These are phyloP conservation scores for Catenaria anguillulae DNA, from an alignment of 371 early-diverging fungal species.

Conservation along the genomic window DNA sequence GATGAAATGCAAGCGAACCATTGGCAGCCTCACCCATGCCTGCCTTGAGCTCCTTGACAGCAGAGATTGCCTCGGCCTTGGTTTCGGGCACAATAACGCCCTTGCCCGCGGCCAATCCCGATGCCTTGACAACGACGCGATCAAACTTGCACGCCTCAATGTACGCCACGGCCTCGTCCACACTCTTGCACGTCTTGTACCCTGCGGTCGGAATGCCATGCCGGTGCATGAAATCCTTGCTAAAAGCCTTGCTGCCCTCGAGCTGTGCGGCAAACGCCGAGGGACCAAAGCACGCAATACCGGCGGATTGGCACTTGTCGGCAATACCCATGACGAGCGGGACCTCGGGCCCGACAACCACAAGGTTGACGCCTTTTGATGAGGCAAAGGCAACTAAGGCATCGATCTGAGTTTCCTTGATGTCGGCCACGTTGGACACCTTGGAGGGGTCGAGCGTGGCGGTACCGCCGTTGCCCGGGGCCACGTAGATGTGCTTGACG, in stretches of 20 bases:
- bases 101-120: slow-evolving; percentile 94
- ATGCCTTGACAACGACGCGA: slow-evolving; percentile 72
- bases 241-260: slow-evolving; percentile 95
- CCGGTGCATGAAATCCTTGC: slow-evolving; percentile 93
- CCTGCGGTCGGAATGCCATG: slow-evolving; percentile 91
- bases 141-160: slow-evolving; percentile 32
- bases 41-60: slow-evolving; percentile 71
- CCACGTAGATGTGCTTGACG: slow-evolving; percentile 72
- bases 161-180: slow-evolving; percentile 56
- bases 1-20: no score
- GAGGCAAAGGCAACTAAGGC: slow-evolving; percentile 63
- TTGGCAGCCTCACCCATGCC: slow-evolving; percentile 80
- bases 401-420: slow-evolving; percentile 54
- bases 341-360: slow-evolving; percentile 93
- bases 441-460: slow-evolving; percentile 24
- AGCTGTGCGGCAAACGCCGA: slow-evolving; percentile 73
- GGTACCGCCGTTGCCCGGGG: slow-evolving; percentile 51
- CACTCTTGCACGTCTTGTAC: slow-evolving; percentile 80
- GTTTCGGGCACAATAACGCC: slow-evolving; percentile 83
- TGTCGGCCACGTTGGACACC: slow-evolving; percentile 54
- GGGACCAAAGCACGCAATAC: slow-evolving; percentile 90
- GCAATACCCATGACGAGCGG: slow-evolving; percentile 87
- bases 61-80: slow-evolving; percentile 72
- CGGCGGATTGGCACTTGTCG: slow-evolving; percentile 46
- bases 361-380: slow-evolving; percentile 55